These are phyloP conservation scores for Picochlorum sp. DNA, from an alignment of 139 green algal genomes.

Conservation along the genomic window DNA sequence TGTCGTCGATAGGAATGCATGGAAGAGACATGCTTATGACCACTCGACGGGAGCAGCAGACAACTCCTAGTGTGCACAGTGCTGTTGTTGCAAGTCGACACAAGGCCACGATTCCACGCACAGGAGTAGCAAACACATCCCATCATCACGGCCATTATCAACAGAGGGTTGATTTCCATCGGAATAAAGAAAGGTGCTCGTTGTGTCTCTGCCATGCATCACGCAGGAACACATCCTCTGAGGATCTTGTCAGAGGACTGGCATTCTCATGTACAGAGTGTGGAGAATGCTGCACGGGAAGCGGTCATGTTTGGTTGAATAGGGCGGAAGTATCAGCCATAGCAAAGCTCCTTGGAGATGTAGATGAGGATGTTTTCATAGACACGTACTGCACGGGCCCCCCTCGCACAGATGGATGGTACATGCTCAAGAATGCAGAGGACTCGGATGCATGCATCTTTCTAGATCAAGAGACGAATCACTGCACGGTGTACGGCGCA, in stretches of 20 bases:
- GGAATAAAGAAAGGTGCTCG: too few species aligned
- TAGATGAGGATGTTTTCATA: neutral
- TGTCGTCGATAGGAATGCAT: too few species aligned
- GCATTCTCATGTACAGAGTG: conserved; percentile 1
- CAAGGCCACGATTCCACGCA: too few species aligned
- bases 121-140: too few species aligned
- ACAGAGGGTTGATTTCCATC: too few species aligned
- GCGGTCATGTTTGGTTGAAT: neutral
- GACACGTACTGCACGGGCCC: neutral
- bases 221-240: neutral
- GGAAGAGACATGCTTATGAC: too few species aligned
- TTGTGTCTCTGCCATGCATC: too few species aligned
- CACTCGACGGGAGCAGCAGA: too few species aligned
- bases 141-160: too few species aligned
- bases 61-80: too few species aligned
- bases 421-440: neutral
- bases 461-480: conserved; percentile 2
- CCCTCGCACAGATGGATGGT: neutral
- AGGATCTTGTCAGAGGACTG: neutral
- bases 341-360: neutral
- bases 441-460: neutral
- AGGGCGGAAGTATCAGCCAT: neutral
- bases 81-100: too few species aligned
- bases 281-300: neutral
- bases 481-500: neutral